Conservation (phyloP, 1,139 yeast genomes). For the Taiozyma sp. region DNA sequence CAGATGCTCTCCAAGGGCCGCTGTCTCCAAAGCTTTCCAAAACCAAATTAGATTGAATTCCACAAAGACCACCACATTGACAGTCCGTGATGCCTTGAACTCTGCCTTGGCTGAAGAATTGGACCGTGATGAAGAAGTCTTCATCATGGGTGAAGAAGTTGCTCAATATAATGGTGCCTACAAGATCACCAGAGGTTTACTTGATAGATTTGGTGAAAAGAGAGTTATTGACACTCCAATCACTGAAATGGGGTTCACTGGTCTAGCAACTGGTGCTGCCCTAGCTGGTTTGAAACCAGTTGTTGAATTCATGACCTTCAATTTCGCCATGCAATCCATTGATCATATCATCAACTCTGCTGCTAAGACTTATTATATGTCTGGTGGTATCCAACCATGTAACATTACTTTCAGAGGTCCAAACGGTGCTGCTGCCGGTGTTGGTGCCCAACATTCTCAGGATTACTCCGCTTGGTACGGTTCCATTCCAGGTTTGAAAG, state of each 20-base stretch:
- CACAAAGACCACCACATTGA: constrained; percentile 58
- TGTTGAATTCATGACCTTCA: constrained; percentile 98
- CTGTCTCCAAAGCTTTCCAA: constrained; percentile 6
- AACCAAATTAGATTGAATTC: constrained; percentile 25
- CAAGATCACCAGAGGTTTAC: constrained; percentile 90
- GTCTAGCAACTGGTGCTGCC: constrained; percentile 96
- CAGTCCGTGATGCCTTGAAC: constrained; percentile 97
- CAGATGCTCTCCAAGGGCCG: constrained; percentile 7
- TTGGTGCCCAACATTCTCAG: constrained; percentile 98
- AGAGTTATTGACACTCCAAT: constrained; percentile 97
- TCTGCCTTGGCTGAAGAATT: constrained; percentile 95
- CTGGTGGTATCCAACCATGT: constrained; percentile 98
- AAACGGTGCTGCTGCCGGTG: constrained; percentile 99
- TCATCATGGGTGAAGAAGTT: constrained; percentile 97
- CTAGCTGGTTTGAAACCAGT: constrained; percentile 95
- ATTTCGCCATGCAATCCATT: constrained; percentile 99
- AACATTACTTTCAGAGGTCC: constrained; percentile 98
- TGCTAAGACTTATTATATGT: constrained; percentile 97
- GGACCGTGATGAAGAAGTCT: constrained; percentile 92
- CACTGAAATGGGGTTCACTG: constrained; percentile 99
- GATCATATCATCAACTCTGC: constrained; percentile 98
- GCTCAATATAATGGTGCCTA: constrained; percentile 99
- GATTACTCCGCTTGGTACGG: constrained; percentile 98
- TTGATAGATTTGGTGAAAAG: constrained; percentile 96
- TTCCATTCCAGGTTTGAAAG: constrained; percentile 96